Base-by-base conservation (phyloP, 495 filamentous ascomycete genomes). In the Talaromyces wortmannii region DNA sequence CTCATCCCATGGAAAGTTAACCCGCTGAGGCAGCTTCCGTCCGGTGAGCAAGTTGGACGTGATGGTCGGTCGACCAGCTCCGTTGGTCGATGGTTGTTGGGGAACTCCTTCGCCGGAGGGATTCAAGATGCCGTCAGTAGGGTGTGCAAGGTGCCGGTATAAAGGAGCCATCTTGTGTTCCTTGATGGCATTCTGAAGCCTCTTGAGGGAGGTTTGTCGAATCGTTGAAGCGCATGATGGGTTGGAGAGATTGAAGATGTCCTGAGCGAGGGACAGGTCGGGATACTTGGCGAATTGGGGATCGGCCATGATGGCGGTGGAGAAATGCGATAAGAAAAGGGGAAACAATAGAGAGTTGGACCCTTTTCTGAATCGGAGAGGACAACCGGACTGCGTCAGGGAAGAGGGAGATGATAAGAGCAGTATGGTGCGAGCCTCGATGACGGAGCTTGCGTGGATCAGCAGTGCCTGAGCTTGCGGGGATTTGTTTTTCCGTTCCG, bases 81-180 rank as follows among this genome's bases (percentile, higher is more conserved):
- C 64, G 3, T 77, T 70, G 64, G 78, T 77, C 52, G 78, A 73
- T 47, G 82, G 70, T 49, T 81, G 80, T 62, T 82, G 77, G 50
- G 82, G 71, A 55, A 82, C 75, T 54, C 85, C 83, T 74, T 92
- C 90, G 45, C 89, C 89, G 15, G 78, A 74, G 50, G 74, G 69
- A 66, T 96, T 96, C 63, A 98, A 74, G 62, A 96, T 86, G 53
- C 94, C 94, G 55, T 96, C 91, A n/a, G 78, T 76, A 11, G 94
- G 94, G 68, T 97, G 94, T 43, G 95, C 95, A 30, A 98, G 84
- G 66, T 95, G 90, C 61, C 90, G 86, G 72, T 98, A 98, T 31
- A 97, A 83, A 13, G 94, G 92, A 40, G 95, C 94, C 90, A 97
- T 97, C 75, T 96, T 95, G 64, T 94, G 78, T 70, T 95, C 90